A percentile compares a stretch with the other conserved stretches of the same genome.
These are phyloP conservation scores for Russula griseocarnosa DNA, from an alignment of 768 basidiomycete species.

Conservation along the genomic window DNA sequence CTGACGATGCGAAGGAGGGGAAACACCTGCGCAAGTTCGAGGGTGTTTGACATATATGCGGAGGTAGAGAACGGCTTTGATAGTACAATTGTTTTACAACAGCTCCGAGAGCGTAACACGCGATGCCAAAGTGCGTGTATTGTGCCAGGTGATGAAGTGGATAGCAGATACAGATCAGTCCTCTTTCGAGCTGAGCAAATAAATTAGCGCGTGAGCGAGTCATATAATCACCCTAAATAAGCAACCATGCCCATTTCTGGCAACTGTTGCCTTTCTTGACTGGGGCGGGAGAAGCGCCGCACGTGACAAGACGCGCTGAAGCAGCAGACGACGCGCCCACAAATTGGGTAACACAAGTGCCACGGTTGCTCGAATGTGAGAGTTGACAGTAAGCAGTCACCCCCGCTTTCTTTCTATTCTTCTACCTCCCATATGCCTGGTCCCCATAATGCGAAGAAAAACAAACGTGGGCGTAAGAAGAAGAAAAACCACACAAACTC, in stretches of 20 bases:
- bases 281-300: too few species aligned
- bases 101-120: conserved; percentile 27
- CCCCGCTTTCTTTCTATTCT: too few species aligned
- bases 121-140: conserved; percentile 24
- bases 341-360: too few species aligned
- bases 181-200: background rate
- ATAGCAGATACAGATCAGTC: conserved; percentile 20
- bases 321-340: conserved; percentile 4
- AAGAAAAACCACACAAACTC: conserved; percentile 35
- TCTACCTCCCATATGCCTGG: conserved; percentile 50
- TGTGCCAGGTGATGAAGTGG: conserved; percentile 1
- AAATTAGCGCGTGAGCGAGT: background rate
- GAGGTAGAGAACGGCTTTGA: conserved; percentile 14
- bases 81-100: conserved; percentile 29
- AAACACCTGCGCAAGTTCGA: conserved; percentile 36
- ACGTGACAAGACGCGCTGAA: conserved; percentile 9
- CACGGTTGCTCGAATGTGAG: background rate
- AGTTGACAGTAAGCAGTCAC: background rate
- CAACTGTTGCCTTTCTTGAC: too few species aligned
- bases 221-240: conserved; percentile 7
- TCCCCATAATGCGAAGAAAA: conserved; percentile 52
- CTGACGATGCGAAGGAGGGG: conserved; percentile 4
- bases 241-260: conserved; percentile 1
- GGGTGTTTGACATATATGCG: conserved; percentile 29
- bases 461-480: conserved; percentile 37